phyloP scores from a whole-genome alignment of 768 basidiomycete species.

The Suillus variegatus region DNA sequence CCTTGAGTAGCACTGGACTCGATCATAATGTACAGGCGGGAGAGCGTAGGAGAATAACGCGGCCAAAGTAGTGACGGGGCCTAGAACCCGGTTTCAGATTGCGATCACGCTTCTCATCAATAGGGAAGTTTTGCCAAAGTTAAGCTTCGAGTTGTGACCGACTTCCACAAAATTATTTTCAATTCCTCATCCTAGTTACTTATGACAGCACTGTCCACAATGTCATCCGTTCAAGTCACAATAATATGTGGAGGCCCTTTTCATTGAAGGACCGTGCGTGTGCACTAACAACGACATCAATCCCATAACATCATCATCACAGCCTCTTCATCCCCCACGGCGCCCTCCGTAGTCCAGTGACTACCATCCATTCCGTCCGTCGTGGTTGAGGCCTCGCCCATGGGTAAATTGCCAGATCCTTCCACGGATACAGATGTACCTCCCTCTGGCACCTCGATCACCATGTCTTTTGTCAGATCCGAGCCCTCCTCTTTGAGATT shows the following conservation, averaged over 20 bases:
- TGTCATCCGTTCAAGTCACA: neutral
- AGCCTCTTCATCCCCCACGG: slow-evolving; percentile 21
- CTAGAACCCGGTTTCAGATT: slow-evolving; percentile 8
- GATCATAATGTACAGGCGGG: slow-evolving; percentile 42
- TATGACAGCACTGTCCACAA: neutral
- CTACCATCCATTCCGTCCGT: slow-evolving; percentile 5
- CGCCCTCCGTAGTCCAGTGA: neutral
- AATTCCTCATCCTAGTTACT: neutral
- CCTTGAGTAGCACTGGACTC: slow-evolving; percentile 41
- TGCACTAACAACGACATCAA: neutral
- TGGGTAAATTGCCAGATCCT: neutral
- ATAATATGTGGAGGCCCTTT: neutral
- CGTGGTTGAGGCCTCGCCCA: neutral
- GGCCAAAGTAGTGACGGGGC: neutral
- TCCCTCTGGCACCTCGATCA: neutral
- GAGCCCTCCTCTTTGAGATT: slow-evolving; percentile 5
- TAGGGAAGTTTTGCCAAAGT: slow-evolving; percentile 5
- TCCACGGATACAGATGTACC: neutral
- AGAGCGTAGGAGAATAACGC: slow-evolving; percentile 11
- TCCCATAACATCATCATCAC: slow-evolving; percentile 24
- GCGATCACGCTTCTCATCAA: slow-evolving; percentile 11
- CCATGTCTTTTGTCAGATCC: neutral
- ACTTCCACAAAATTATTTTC: slow-evolving; percentile 1
- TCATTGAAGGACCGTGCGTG: slow-evolving; percentile 3
- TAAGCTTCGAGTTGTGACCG: neutral